Conservation (phyloP, 306 rosid genomes). For the Vigna hirtella region DNA sequence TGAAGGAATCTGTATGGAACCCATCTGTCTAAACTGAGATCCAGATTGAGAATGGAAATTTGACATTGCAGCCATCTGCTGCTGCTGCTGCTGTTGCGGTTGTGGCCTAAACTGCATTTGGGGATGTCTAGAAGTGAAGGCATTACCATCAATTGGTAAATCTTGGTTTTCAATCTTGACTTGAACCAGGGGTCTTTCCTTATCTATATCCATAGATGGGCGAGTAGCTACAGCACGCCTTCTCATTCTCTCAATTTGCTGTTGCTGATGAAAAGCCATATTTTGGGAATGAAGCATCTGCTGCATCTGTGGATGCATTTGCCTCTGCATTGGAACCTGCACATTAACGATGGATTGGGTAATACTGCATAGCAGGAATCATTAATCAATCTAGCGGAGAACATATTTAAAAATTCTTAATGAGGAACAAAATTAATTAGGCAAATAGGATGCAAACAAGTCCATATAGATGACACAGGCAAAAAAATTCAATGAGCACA, state of each 20-base stretch:
- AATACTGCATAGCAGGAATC: constrained; percentile 28
- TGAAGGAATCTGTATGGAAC: constrained; percentile 68
- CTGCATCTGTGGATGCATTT: constrained; percentile 80
- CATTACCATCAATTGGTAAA: constrained; percentile 61
- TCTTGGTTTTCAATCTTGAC: constrained; percentile 86
- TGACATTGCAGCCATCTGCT: constrained; percentile 74
- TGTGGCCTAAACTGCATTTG: constrained; percentile 86
- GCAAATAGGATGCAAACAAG: constrained; percentile 17
- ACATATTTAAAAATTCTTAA: constrained; percentile 21
- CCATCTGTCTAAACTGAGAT: constrained; percentile 77
- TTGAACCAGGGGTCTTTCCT: constrained; percentile 86
- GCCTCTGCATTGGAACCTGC: constrained; percentile 72
- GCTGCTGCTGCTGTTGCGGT: constrained; percentile 82
- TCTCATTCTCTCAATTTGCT: constrained; percentile 63
- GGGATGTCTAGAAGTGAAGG: constrained; percentile 66
- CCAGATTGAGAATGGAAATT: constrained; percentile 65
- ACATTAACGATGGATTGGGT: constrained; percentile 33
- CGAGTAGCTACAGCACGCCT: constrained; percentile 70
- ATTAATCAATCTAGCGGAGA: constrained; percentile 17
- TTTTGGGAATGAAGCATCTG: constrained; percentile 64
- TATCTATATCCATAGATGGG: constrained; percentile 66
- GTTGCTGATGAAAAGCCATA: constrained; percentile 62
- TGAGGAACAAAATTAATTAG: constrained; percentile 14
- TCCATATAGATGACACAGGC: neutral
- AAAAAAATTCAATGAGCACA: neutral